Evolutionary conservation across 352 stramenopile species (phyloP), one percentile per base, ranked within the genome.

Genomic region (Achlya hypogyna): DNA sequence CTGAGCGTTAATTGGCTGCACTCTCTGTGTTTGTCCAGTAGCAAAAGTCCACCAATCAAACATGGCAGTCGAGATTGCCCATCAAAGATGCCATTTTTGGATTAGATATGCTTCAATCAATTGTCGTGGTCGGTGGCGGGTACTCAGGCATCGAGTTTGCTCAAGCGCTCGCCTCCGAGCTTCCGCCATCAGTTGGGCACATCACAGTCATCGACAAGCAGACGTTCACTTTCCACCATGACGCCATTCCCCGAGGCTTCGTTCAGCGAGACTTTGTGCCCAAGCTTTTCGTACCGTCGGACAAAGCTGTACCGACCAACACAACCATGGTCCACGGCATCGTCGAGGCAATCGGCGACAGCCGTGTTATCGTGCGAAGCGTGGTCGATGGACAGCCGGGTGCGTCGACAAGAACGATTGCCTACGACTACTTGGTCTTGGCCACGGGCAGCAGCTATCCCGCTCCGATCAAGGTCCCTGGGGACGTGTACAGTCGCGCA

Each of bases 371-470:
- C 20, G 71, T 83, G 31, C 47, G 71, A 45, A 76, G 77, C 64
- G 53, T 62, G 29, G 68, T 84, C 31, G 70, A 53, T 31, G 72
- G 72, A 5, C 62, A 77, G 58, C 71, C 69, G 38, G 16, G 38
- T 25, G 1, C 20, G 58, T 70, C 45, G 51, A 77, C 31, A 62
- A 73, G 53, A 6, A 64, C 73, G 56, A 72, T 3, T 51, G 76
- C 56, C 6, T 88, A 78, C 53, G 78, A 85, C 71, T 86, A 81
- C 58, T 63, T 86, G 5, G 73, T 88, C 45, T 53, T 88, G 31
- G 79, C 79, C 32, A 88, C 78, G 1, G 76, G 76, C n/a, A 81
- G 72, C 67, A 84, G 70, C 56, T 85, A 88, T 75, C 71, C 78
- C 4, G 71, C 75, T 42, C 79, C 79, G 0, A 84, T 87, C 52